Evolutionary conservation across 2,329 filamentous ascomycete species (phyloP), one percentile per base, ranked within the genome.

Genomic region (Parastagonospora avenae): DNA sequence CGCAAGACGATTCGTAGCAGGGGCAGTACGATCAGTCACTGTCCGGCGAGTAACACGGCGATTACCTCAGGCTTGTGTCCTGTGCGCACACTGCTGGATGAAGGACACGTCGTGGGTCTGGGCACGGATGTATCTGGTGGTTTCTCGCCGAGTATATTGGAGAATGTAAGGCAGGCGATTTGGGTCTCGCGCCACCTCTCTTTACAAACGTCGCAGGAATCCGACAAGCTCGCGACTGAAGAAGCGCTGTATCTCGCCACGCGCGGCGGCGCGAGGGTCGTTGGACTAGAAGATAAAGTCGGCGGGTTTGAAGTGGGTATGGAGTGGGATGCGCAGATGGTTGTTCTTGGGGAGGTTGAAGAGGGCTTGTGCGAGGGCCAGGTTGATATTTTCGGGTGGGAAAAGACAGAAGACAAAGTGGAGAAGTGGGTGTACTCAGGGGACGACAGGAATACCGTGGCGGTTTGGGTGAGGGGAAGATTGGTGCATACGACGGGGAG

Each of bases 381-480:
- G 19, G 91, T 97, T 0, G 92, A 97, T 73, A 73, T 97, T 0
- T 99, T 97, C 78, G 92, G 92, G 1, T 91, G 88, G 84, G 93
- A 97, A 81, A 84, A 69, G n/a, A 95, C 90, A 91, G 85, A 88
- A 33, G 91, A 97, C 66, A 85, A 80, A 66, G 77, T 97, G 9
- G 90, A 91, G 45, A 99, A 99, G 79, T 99, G 94, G 94, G 79
- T 97, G 54, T 99, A 90, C 76, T 89, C 85, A 59, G 94, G 94
- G 0, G 92, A 97, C 77, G 94, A 97, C 75, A 81, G 93, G 61
- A 97, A 97, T 73, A 93, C 92, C 2, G 82, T 82, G 63, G 86
- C 82, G 61, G 94, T 99, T 4, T 99, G 93, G 93, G 92, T 97
- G 1, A 86, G 82, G 69, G 94, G 94, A 2, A 77, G 85, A 57